phyloP scores from a whole-genome alignment of 2,329 filamentous ascomycete genomes.

The Penicillium sclerotiorum region DNA sequence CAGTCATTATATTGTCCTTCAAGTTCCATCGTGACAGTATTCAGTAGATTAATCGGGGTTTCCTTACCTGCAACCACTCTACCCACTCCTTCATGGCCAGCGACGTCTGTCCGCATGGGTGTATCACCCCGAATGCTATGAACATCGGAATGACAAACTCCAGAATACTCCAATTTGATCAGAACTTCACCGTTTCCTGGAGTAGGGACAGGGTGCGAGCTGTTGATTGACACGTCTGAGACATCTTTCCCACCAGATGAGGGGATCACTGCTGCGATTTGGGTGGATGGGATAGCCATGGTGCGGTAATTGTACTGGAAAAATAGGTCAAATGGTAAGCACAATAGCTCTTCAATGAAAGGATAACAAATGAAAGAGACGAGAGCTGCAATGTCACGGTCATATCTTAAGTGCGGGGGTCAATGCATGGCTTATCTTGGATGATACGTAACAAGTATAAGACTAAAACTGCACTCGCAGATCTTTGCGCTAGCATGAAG shows the following conservation, averaged over 20 bases:
- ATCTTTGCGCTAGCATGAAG: too few species aligned
- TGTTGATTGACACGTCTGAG: constrained; percentile 28
- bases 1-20: neutral
- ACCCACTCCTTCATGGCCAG: constrained; percentile 52
- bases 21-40: too few species aligned
- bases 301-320: neutral
- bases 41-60: neutral
- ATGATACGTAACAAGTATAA: too few species aligned
- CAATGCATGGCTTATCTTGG: constrained; percentile 20
- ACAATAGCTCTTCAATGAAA: neutral
- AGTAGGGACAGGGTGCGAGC: constrained; percentile 36
- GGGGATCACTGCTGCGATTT: constrained; percentile 36
- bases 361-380: neutral
- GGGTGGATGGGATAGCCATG: constrained; percentile 27
- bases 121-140: constrained; percentile 48
- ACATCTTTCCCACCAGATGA: constrained; percentile 21
- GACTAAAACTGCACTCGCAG: too few species aligned
- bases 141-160: constrained; percentile 53
- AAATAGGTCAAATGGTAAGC: neutral
- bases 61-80: constrained; percentile 39
- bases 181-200: constrained; percentile 47
- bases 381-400: neutral
- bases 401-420: constrained; percentile 18
- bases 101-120: constrained; percentile 48
- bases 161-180: constrained; percentile 51